Evolutionary conservation across 2,329 filamentous ascomycete species (phyloP).

Genomic region (Cercospora sp.): DNA sequence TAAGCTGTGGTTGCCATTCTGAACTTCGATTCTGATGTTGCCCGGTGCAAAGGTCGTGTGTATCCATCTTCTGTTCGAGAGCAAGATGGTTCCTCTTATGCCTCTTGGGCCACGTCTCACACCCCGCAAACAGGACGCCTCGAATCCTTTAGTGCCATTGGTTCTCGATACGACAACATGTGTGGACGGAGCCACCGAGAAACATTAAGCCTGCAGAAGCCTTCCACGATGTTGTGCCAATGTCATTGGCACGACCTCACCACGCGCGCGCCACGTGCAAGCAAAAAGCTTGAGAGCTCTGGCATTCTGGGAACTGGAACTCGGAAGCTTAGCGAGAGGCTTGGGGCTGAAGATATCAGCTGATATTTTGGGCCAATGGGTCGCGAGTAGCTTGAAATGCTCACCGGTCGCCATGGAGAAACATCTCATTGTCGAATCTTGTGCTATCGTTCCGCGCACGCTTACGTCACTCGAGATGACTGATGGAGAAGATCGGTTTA

Average conservation of each 20-base stretch:
- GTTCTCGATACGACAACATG: too few relatives aligned
- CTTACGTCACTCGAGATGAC: not conserved
- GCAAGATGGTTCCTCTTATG: not conserved
- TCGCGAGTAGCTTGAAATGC: not conserved
- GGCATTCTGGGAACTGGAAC: not conserved
- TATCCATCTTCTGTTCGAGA: not conserved
- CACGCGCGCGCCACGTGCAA: not conserved
- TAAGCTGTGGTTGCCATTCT: constrained; percentile 6
- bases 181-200: constrained; percentile 3
- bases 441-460: not conserved
- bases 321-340: not conserved
- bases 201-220: not conserved
- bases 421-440: too few relatives aligned
- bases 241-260: not conserved
- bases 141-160: not conserved
- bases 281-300: not conserved
- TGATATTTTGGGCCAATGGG: not conserved
- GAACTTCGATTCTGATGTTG: not conserved
- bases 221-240: not conserved
- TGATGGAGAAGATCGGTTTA: not conserved
- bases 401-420: not conserved
- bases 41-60: not conserved
- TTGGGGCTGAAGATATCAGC: not conserved
- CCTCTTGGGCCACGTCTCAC: not conserved
- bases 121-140: not conserved